Base-by-base conservation (phyloP, 2,329 filamentous ascomycete species). In the Pseudocercospora fijiensis region DNA sequence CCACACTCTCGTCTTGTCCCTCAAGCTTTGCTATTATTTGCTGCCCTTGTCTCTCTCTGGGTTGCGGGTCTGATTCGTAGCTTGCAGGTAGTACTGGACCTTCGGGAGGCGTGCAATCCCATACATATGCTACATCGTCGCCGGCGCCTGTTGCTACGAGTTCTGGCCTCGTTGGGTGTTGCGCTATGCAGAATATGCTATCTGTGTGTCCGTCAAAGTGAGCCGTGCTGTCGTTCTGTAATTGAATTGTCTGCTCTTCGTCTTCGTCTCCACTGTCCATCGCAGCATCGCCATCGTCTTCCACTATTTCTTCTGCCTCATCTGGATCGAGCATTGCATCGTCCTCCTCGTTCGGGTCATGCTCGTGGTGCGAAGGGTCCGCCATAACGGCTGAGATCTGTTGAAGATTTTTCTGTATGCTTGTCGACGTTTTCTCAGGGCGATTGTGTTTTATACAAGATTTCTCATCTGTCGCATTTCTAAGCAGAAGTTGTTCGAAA, bases 1-100 rank as follows among this genome's bases (percentile, higher is more conserved):
- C 96, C 75, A 99, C 89, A 13, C 90, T 95, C 80, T 99, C 95
- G 51, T 86, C 88, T 81, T 99, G 95, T 52, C 92, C 93, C n/a
- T 94, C 89, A 64, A 99, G 83, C 70, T 86, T 87, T 73, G 89
- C 89, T 16, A 96, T 75, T 6, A 87, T 81, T 58, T 85, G 77
- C 64, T 96, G 80, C 70, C 86, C 80, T 70, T 88, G 82, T 22
- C 81, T 70, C 68, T 85, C 81, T 56, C 79, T 80, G 27, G 84
- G 83, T 66, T 84, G 81, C 2, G 87, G 88, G 72, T 90, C 85
- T 66, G 84, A 85, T 76, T 90, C 86, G 78, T 89, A 95, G 78
- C 88, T 91, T 8, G 85, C 79, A 0, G 92, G 92, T n/a, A 96
- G 83, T 16, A 94, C 83, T 9, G 90, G 90, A 16, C 67, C 64